Base-by-base conservation (phyloP, 192 early-diverging fungal genomes). In the Coemansia sp. region DNA sequence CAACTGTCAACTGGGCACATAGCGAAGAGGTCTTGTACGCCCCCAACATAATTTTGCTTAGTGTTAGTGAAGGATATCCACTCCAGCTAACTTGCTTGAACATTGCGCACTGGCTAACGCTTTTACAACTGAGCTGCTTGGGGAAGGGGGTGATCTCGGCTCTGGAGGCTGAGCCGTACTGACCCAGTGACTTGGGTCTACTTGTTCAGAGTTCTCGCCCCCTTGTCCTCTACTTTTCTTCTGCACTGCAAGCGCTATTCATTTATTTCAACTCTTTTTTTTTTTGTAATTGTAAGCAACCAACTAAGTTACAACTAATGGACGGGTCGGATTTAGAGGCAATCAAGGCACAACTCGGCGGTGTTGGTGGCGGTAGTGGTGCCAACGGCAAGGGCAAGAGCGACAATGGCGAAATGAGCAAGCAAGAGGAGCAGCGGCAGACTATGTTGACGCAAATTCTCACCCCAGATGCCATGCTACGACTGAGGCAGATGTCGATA, bases 401-500 rank as follows among this genome's bases (percentile, higher is more conserved):
- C 29, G 53, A 23, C 60, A 60, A 62, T 27, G 61, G 45, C 45
- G 62, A 29, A 19, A 4, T 17, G 42, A 85, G 86, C 31, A 87
- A 94, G n/a, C 89, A 91, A 37, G 90, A 98, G 59, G 94, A 98
- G 74, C 88, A 89, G 85, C 89, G 94, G 25, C 77, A 90, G 63
- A 87, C 80, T 15, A 91, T 94, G 90, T 78, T 98, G 19, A 76
- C 85, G 17, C 92, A 94, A 87, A 89, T 95, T 36, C 84, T 98
- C 29, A 89, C 91, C 45, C 88, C 88, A 62, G 86, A 89, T 31
- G 94, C 94, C 17, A 87, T 94, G 46, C 90, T 94, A 65, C 87
- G 96, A 21, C 48, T 97, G 77, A 88, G 90, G n/a, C 88, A 93
- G 21, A 96, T 96, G 63, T 87, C 90, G 14, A 92, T 98, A 66